Conservation (phyloP, 148 eudicot species). For the Nyssa sinensis region DNA sequence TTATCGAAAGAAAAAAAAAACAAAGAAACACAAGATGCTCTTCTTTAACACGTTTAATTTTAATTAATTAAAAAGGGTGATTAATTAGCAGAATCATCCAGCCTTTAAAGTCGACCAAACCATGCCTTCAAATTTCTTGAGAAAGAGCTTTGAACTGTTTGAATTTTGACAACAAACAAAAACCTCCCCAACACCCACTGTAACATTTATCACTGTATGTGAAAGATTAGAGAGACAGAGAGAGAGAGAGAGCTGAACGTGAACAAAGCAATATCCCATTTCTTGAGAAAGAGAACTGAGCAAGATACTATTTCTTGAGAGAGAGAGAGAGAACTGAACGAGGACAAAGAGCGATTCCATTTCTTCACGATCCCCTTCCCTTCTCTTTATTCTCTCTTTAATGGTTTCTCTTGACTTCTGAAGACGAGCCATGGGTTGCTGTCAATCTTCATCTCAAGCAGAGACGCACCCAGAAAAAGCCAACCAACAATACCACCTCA, state of each 20-base stretch:
- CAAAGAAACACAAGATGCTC: not conserved
- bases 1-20: too few species aligned
- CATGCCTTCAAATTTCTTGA: not conserved
- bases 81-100: not conserved
- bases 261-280: too few species aligned
- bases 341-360: too few species aligned
- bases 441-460: conserved; percentile 40
- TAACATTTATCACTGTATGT: too few species aligned
- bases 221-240: too few species aligned
- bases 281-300: too few species aligned
- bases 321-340: not conserved
- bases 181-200: too few species aligned
- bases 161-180: too few species aligned
- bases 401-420: not conserved
- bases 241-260: too few species aligned
- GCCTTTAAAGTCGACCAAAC: not conserved
- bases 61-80: too few species aligned
- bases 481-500: too few species aligned
- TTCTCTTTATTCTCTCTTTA: too few species aligned
- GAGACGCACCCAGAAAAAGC: conserved; percentile 42
- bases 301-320: not conserved
- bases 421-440: conserved; percentile 53
- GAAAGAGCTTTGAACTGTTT: not conserved
- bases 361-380: not conserved
- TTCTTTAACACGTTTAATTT: not conserved